phyloP scores from a whole-genome alignment of 495 filamentous ascomycete species.

The Halenospora varia region DNA sequence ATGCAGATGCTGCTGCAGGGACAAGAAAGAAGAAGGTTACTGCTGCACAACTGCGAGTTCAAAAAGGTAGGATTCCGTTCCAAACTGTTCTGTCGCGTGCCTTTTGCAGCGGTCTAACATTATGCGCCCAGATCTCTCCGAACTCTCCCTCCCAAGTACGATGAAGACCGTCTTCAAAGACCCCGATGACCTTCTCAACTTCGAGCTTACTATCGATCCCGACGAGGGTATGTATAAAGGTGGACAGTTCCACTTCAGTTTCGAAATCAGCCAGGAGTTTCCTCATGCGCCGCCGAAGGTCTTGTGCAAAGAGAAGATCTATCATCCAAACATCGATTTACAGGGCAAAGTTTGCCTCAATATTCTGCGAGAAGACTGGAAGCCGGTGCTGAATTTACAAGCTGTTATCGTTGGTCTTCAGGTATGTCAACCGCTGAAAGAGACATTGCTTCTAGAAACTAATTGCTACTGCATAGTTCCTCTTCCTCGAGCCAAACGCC shows the following conservation, averaged over 20 bases:
- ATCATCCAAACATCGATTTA: slow-evolving; percentile 97
- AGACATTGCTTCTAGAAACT: neutral
- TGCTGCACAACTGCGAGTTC: slow-evolving; percentile 88
- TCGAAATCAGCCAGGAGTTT: slow-evolving; percentile 90
- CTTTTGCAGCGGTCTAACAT: neutral
- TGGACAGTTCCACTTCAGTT: slow-evolving; percentile 84
- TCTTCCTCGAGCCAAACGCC: slow-evolving; percentile 97
- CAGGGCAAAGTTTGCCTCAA: slow-evolving; percentile 98
- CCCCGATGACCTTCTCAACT: slow-evolving; percentile 95
- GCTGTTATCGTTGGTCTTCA: slow-evolving; percentile 94
- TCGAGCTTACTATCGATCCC: slow-evolving; percentile 86
- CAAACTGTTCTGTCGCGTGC: neutral
- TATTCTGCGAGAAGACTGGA: slow-evolving; percentile 97
- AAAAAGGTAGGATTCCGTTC: slow-evolving; percentile 66
- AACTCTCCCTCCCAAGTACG: slow-evolving; percentile 82
- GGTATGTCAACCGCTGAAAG: slow-evolving; percentile 37
- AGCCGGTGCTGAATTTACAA: slow-evolving; percentile 94
- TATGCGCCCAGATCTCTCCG: slow-evolving; percentile 70
- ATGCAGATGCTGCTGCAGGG: slow-evolving; percentile 58
- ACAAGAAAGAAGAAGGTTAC: slow-evolving; percentile 98
- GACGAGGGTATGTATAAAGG: slow-evolving; percentile 98
- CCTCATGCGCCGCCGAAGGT: slow-evolving; percentile 98
- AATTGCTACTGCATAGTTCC: slow-evolving; percentile 54
- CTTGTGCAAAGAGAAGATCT: slow-evolving; percentile 96
- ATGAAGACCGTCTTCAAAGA: slow-evolving; percentile 94